Conservation (phyloP, 139 green algal genomes). For the Pseudopediastrum boryanum region DNA sequence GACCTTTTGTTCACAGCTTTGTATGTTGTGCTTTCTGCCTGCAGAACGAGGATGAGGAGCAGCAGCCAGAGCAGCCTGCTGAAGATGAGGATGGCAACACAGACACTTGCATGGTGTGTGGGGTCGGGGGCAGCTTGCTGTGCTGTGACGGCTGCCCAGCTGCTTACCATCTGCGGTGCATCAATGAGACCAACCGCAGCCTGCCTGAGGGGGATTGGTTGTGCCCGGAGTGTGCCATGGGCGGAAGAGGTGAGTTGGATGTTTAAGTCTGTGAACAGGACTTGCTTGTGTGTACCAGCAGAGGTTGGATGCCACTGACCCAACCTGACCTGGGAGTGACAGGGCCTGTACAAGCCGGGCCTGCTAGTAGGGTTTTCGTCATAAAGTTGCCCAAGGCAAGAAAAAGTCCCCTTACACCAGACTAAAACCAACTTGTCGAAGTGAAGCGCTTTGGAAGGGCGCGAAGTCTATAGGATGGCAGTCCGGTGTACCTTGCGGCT, state of each 20-base stretch:
- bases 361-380: no score
- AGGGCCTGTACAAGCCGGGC: no score
- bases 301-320: no score
- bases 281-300: no score
- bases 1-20: not conserved
- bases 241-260: slow-evolving; percentile 66
- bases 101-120: slow-evolving; percentile 84
- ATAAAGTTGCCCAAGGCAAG: no score
- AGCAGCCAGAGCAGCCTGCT: not conserved
- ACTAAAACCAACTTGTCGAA: no score
- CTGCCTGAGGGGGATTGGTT: slow-evolving; percentile 69
- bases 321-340: no score
- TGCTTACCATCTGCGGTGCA: slow-evolving; percentile 86
- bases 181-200: slow-evolving; percentile 60
- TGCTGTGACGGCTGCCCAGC: slow-evolving; percentile 91
- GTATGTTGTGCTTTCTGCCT: not conserved
- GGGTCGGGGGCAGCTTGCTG: slow-evolving; percentile 77
- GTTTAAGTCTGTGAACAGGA: no score
- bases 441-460: no score
- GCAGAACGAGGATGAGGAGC: not conserved
- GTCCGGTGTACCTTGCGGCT: no score
- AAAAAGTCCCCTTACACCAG: no score
- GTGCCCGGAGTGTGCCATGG: slow-evolving; percentile 73
- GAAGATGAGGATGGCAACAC: slow-evolving; percentile 52
- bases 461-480: no score